Base-by-base conservation (phyloP, 805 yeast species). In the Saccharomycopsis olivae region DNA sequence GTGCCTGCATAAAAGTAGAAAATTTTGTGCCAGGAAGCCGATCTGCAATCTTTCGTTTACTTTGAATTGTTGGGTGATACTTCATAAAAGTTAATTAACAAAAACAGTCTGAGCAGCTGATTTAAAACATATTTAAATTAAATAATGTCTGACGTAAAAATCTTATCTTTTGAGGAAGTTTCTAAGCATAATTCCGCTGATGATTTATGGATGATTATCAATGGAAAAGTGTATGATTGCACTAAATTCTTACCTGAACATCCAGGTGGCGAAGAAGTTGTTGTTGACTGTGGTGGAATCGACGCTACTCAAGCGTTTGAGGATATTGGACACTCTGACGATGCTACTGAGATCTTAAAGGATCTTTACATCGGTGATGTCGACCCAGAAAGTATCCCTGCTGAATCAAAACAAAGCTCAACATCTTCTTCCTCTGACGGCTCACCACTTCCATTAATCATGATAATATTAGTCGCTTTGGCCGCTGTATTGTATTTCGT, bases 321-420 rank as follows among this genome's bases (percentile, higher is more conserved):
- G 59, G 95, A 86, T 55, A 88, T 92, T 57, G 99, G 99, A 27
- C 99, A 92, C 64, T 86, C 97, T 27, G 96, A 88, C 48, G 96
- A 88, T 51, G 97, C 99, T 30, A 76, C 78, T 51, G 92, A 80
- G 52, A 68, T 80, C 51, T 66, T 92, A 53, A 68, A 63, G 33
- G 75, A 71, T 30, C 64, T 86, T 55, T 66, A 71, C 50, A 71
- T 92, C 44, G 98, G 98, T 49, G 78, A 71, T 39, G 68, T 89
- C 38, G 88, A 87, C 54, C 83, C 77, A 35, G 69, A 71, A 29
- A 71, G 73, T 48, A 55, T 53, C 35, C 61, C 60, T n/a, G 53
- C 47, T 13, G 47, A 46, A 3, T 17, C 33, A 13, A 25, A 17
- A 14, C 23, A 29, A 30, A 41, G 39, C 31, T 54, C 56, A 21